A percentile compares a stretch with the other conserved stretches of the same genome.
Conservation (phyloP, 345 rosid species). For the Turritis glabra region DNA sequence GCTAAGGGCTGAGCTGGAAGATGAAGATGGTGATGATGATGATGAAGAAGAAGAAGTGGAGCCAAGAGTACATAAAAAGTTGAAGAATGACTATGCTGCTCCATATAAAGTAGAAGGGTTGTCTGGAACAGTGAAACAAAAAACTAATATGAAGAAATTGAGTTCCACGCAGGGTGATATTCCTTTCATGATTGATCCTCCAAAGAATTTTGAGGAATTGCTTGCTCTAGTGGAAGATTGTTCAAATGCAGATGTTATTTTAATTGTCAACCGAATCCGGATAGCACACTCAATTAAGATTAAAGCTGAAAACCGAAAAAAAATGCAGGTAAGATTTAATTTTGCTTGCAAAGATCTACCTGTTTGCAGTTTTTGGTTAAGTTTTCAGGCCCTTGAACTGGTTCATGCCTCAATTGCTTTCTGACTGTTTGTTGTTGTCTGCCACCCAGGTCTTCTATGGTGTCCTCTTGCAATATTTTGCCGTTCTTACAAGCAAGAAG, state of each 20-base stretch:
- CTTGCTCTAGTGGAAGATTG: constrained; percentile 50
- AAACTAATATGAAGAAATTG: constrained; percentile 37
- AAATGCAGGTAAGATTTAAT: constrained; percentile 67
- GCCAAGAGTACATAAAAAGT: constrained; percentile 38
- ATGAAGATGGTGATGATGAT: constrained; percentile 38
- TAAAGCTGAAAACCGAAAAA: constrained; percentile 90
- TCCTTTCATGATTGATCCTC: constrained; percentile 78
- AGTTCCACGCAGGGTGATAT: constrained; percentile 45
- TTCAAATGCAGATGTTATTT: constrained; percentile 56
- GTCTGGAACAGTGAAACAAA: constrained; percentile 26
- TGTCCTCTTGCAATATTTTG: constrained; percentile 84
- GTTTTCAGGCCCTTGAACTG: background rate
- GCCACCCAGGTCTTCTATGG: constrained; percentile 85
- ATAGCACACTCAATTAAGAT: constrained; percentile 67
- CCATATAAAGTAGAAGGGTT: constrained; percentile 13
- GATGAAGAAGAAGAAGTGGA: constrained; percentile 33
- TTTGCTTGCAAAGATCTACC: constrained; percentile 3
- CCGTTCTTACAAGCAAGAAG: constrained; percentile 64
- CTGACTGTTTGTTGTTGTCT: constrained; percentile 23
- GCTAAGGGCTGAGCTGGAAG: constrained; percentile 58
- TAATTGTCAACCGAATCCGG: constrained; percentile 64
- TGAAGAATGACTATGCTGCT: constrained; percentile 38
- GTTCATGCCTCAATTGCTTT: constrained; percentile 1
- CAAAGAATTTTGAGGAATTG: constrained; percentile 71
- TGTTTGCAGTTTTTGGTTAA: background rate